Conservation (phyloP, 352 stramenopile species). For the Aphanomyces invadans region DNA sequence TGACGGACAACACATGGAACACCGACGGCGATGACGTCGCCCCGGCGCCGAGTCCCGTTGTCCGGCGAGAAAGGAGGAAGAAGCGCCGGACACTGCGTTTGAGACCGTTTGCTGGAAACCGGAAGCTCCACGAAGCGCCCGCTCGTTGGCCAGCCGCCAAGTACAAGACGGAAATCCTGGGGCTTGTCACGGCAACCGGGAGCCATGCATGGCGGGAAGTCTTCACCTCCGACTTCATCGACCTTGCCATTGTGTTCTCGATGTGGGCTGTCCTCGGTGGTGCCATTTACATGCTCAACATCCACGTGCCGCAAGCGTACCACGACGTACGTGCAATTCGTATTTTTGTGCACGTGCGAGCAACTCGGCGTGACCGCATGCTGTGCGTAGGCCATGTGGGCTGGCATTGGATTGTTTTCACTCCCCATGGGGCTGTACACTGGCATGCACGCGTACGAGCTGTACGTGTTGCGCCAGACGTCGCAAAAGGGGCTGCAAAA, state of each 20-base stretch:
- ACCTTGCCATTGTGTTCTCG: not conserved
- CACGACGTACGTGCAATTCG: not conserved
- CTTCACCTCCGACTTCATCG: not conserved
- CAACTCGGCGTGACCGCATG: not conserved
- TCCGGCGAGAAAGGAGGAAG: too few species aligned
- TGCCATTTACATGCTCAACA: constrained; percentile 16
- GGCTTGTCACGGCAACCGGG: not conserved
- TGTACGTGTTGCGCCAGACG: not conserved
- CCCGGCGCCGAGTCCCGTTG: too few species aligned
- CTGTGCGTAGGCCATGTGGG: constrained; percentile 14
- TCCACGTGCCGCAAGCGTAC: constrained; percentile 20
- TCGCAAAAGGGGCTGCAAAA: not conserved
- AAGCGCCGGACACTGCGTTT: too few species aligned
- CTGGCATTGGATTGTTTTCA: not conserved
- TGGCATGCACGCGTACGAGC: constrained; percentile 5
- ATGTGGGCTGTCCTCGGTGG: constrained; percentile 8
- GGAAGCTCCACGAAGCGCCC: too few species aligned
- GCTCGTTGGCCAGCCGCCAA: too few species aligned
- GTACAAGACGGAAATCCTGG: not conserved
- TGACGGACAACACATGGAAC: too few species aligned
- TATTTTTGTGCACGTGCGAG: not conserved
- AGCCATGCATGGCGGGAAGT: not conserved
- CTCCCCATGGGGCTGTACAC: constrained; percentile 10
- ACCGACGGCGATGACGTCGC: too few species aligned
- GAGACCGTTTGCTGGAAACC: too few species aligned